These are phyloP conservation scores for Phaseolus lunatus DNA, from an alignment of 306 rosid genomes.

Conservation along the genomic window DNA sequence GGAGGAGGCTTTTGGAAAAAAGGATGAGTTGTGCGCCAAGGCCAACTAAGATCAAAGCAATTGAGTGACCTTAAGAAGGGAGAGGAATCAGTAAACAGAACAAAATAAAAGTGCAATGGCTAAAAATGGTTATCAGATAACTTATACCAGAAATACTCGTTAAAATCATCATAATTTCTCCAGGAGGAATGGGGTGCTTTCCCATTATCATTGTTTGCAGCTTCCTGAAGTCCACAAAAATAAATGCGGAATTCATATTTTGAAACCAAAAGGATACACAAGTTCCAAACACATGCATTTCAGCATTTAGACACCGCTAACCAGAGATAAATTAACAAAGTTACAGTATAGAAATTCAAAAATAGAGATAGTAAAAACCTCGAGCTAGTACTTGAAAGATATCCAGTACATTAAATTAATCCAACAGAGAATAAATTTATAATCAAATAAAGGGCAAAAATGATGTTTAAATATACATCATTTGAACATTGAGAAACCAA, in stretches of 20 bases:
- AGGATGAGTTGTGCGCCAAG: conserved; percentile 66
- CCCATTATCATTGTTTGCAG: conserved; percentile 80
- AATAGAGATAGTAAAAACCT: neutral
- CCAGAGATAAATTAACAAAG: neutral
- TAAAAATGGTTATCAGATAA: neutral
- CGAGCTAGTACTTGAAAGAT: neutral
- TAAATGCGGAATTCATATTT: conserved; percentile 34
- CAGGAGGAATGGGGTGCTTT: conserved; percentile 94
- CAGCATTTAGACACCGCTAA: neutral
- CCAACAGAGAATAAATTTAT: neutral
- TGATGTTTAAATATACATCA: neutral
- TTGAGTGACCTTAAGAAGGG: conserved; percentile 72
- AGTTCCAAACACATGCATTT: neutral
- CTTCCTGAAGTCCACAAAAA: conserved; percentile 70
- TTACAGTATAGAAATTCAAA: neutral
- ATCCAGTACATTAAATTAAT: neutral
- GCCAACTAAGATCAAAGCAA: conserved; percentile 97
- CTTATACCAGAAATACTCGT: conserved; percentile 89
- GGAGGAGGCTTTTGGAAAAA: conserved; percentile 81
- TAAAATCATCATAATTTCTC: conserved; percentile 98
- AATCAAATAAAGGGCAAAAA: neutral
- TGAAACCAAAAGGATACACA: neutral
- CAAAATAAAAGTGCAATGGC: neutral
- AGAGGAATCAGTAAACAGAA: conserved; percentile 38
- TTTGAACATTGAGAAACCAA: neutral